Conservation (phyloP, 148 eudicot genomes). For the Nyssa sinensis region DNA sequence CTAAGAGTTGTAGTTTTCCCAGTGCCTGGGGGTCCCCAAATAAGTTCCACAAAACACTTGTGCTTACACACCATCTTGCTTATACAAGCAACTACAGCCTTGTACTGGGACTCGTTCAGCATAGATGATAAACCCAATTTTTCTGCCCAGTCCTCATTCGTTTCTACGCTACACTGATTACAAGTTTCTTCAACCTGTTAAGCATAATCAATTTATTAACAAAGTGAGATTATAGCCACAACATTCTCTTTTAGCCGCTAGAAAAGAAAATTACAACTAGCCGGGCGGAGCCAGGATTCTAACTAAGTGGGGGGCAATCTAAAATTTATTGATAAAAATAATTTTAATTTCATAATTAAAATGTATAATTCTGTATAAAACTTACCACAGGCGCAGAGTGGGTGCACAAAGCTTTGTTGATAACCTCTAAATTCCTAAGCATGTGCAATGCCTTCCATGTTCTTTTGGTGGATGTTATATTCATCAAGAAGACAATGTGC, state of each 20-base stretch:
- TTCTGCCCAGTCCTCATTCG: no score
- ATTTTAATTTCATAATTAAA: no score
- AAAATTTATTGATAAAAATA: no score
- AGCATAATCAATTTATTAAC: background rate
- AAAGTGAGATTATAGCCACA: no score
- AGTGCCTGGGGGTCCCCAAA: constrained; percentile 56
- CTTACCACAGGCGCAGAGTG: constrained; percentile 31
- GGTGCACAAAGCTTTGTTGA: constrained; percentile 24
- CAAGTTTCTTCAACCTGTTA: constrained; percentile 34
- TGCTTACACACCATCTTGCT: constrained; percentile 20
- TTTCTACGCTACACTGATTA: background rate
- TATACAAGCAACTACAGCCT: constrained; percentile 3
- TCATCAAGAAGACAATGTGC: constrained; percentile 41
- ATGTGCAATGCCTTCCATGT: constrained; percentile 47
- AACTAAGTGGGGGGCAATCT: no score
- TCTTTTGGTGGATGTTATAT: constrained; percentile 40
- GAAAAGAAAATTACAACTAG: no score
- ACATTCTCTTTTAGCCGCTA: no score
- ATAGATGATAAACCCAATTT: no score
- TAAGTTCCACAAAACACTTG: constrained; percentile 34
- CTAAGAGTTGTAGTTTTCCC: constrained; percentile 46
- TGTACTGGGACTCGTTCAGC: constrained; percentile 31
- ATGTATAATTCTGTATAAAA: background rate
- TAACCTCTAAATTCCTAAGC: constrained; percentile 26
- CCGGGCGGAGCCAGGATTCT: no score